Evolutionary conservation across 306 rosid genomes (phyloP).

Genomic region (Corylus heterophylla): DNA sequence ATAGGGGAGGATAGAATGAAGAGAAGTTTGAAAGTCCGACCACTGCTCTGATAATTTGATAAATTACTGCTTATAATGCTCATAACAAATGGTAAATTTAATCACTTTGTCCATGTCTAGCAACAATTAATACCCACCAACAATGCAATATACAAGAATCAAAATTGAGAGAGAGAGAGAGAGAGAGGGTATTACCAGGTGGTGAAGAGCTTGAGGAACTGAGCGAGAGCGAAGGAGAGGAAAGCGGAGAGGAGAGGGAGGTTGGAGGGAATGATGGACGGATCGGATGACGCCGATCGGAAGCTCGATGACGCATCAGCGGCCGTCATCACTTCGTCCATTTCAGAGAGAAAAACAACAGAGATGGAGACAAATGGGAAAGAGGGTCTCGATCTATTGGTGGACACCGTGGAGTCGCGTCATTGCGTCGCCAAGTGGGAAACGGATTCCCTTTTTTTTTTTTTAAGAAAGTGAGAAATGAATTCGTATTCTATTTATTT

Average conservation of each 20-base stretch:
- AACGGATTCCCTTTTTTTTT: too few species aligned
- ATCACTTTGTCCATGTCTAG: too few species aligned
- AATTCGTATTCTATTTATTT: too few species aligned
- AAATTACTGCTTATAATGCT: too few species aligned
- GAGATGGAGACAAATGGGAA: background rate
- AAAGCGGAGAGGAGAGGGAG: slow-evolving; percentile 64
- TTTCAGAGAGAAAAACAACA: background rate
- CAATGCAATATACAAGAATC: background rate
- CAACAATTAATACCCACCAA: background rate
- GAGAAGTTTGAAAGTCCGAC: too few species aligned
- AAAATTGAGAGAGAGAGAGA: background rate
- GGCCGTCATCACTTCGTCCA: slow-evolving; percentile 58
- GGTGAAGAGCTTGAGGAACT: slow-evolving; percentile 94
- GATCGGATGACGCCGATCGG: slow-evolving; percentile 32
- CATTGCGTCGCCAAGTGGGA: background rate
- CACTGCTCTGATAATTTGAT: too few species aligned
- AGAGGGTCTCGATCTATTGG: background rate
- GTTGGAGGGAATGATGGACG: slow-evolving; percentile 44
- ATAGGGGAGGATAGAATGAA: too few species aligned
- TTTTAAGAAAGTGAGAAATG: too few species aligned
- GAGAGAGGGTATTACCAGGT: slow-evolving; percentile 55
- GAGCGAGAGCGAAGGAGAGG: slow-evolving; percentile 75
- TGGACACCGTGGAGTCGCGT: background rate
- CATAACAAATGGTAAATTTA: too few species aligned
- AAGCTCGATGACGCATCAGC: slow-evolving; percentile 49